A percentile compares a stretch with the other conserved stretches of the same genome.
Evolutionary conservation across 805 yeast species (phyloP).

Genomic region (Ogataea glucozyma): DNA sequence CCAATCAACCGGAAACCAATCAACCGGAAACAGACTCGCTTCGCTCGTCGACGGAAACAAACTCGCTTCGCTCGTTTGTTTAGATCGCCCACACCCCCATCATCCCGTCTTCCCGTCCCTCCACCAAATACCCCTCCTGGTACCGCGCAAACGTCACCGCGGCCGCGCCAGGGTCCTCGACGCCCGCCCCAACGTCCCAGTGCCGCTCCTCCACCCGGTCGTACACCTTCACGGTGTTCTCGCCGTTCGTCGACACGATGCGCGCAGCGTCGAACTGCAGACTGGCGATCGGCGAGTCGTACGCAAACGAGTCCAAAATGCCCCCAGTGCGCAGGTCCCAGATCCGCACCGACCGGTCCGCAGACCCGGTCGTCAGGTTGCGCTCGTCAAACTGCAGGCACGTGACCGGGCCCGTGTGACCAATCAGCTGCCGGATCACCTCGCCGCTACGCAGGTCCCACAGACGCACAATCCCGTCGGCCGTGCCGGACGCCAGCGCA

Average conservation of each 20-base stretch:
- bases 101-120: slow-evolving; percentile 61
- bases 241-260: slow-evolving; percentile 53
- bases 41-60: background rate
- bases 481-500: slow-evolving; percentile 76
- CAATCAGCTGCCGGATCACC: slow-evolving; percentile 58
- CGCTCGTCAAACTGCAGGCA: slow-evolving; percentile 68
- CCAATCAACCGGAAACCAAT: background rate
- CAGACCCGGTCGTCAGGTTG: slow-evolving; percentile 61
- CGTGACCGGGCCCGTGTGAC: slow-evolving; percentile 71
- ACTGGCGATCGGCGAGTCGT: slow-evolving; percentile 54
- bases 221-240: slow-evolving; percentile 53
- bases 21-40: background rate
- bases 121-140: slow-evolving; percentile 65
- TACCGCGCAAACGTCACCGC: slow-evolving; percentile 47
- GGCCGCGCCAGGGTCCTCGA: slow-evolving; percentile 18
- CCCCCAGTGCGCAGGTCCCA: slow-evolving; percentile 77
- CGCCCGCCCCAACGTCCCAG: slow-evolving; percentile 49
- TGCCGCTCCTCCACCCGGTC: slow-evolving; percentile 57
- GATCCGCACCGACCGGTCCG: slow-evolving; percentile 61
- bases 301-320: slow-evolving; percentile 60
- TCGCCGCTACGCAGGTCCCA: slow-evolving; percentile 79
- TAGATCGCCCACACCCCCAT: slow-evolving; percentile 64
- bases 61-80: slow-evolving; percentile 1
- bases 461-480: slow-evolving; percentile 70
- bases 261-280: slow-evolving; percentile 60